Evolutionary conservation across 345 rosid genomes (phyloP).

Genomic region (Bretschneidera sinensis): DNA sequence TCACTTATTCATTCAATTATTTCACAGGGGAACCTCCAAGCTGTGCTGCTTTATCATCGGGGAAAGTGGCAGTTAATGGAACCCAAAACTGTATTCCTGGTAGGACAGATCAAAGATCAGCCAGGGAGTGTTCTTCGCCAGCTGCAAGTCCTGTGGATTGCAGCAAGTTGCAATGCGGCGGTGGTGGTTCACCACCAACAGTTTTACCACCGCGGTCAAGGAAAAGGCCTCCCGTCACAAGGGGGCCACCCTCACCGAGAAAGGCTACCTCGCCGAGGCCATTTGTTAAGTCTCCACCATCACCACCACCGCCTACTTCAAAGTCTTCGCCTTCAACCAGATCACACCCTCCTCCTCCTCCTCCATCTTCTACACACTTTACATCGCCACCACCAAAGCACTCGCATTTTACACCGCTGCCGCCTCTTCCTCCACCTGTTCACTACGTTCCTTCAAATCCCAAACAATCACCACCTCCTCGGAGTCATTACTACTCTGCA

Average conservation of each 20-base stretch:
- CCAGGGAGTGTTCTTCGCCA: constrained; percentile 42
- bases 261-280: constrained; percentile 12
- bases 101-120: constrained; percentile 44
- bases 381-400: constrained; percentile 28
- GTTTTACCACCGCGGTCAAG: constrained; percentile 30
- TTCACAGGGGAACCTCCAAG: constrained; percentile 57
- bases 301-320: constrained; percentile 47
- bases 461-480: too few species aligned
- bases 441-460: constrained; percentile 16
- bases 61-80: constrained; percentile 25
- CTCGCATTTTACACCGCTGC: constrained; percentile 18
- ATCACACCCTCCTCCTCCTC: constrained; percentile 36
- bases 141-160: constrained; percentile 58
- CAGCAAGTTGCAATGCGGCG: constrained; percentile 45
- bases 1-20: constrained; percentile 58
- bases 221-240: constrained; percentile 27
- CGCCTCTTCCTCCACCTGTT: constrained; percentile 19
- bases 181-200: constrained; percentile 22
- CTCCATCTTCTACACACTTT: constrained; percentile 31
- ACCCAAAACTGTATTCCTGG: constrained; percentile 49
- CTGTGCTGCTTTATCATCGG: constrained; percentile 38
- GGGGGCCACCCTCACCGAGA: constrained; percentile 33
- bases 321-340: constrained; percentile 40
- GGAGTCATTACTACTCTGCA: constrained; percentile 20
- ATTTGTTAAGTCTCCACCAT: constrained; percentile 7